phyloP scores from a whole-genome alignment of 2,329 filamentous ascomycete species.

The Colletotrichum ledebouriae region DNA sequence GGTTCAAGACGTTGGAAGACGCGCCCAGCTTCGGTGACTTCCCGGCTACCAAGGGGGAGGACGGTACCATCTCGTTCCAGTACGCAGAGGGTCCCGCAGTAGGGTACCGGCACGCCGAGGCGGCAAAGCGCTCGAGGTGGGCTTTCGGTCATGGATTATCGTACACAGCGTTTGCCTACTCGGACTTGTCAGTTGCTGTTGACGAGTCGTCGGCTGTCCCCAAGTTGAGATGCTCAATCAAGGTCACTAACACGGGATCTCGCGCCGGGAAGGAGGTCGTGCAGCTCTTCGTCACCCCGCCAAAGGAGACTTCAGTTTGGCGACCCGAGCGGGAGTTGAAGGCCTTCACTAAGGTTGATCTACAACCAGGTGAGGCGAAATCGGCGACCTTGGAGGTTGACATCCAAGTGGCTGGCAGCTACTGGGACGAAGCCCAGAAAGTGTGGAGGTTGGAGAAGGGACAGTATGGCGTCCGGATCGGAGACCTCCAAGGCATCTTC shows the following conservation, averaged over 20 bases:
- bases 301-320: conserved; percentile 21
- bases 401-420: conserved; percentile 34
- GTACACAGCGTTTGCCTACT: conserved; percentile 36
- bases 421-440: conserved; percentile 35
- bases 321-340: conserved; percentile 42
- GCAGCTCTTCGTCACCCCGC: conserved; percentile 49
- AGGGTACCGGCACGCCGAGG: conserved; percentile 34
- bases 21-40: conserved; percentile 39
- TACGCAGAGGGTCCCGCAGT: conserved; percentile 30
- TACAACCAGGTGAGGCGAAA: conserved; percentile 17
- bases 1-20: conserved; percentile 40
- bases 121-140: conserved; percentile 25
- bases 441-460: conserved; percentile 39
- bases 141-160: conserved; percentile 36
- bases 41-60: conserved; percentile 30
- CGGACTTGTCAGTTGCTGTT: neutral
- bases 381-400: conserved; percentile 30
- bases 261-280: conserved; percentile 48
- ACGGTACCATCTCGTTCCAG: conserved; percentile 12
- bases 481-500: conserved; percentile 16
- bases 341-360: conserved; percentile 39
- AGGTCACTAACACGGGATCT: conserved; percentile 52
- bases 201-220: conserved; percentile 44
- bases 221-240: conserved; percentile 57
- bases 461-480: conserved; percentile 30